phyloP scores from a whole-genome alignment of 257 asterid species.

The Nicotiana sylvestris region DNA sequence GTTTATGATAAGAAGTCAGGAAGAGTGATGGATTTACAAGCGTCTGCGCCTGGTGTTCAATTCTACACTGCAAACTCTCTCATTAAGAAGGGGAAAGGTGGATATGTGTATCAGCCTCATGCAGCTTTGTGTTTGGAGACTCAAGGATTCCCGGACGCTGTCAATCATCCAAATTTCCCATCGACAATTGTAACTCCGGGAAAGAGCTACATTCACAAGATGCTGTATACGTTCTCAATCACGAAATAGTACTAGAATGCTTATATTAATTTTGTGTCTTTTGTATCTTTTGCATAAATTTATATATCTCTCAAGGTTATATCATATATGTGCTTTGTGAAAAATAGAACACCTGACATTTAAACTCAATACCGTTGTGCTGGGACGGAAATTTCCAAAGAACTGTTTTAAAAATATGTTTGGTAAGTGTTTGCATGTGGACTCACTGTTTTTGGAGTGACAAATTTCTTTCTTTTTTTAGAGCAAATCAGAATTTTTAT shows the following conservation, averaged over 20 bases:
- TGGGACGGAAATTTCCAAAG: neutral
- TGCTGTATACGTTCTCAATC: slow-evolving; percentile 40
- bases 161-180: slow-evolving; percentile 67
- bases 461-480: neutral
- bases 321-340: neutral
- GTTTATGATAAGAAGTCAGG: slow-evolving; percentile 7
- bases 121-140: slow-evolving; percentile 45
- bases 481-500: neutral
- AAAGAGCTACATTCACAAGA: slow-evolving; percentile 38
- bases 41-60: slow-evolving; percentile 9
- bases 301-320: neutral
- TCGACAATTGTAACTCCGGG: slow-evolving; percentile 52
- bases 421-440: neutral
- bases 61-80: neutral
- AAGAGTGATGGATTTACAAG: neutral
- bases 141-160: slow-evolving; percentile 83
- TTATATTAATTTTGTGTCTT: neutral
- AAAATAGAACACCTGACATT: neutral
- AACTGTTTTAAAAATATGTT: neutral
- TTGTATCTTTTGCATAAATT: neutral
- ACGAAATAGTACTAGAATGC: slow-evolving; percentile 1
- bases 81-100: slow-evolving; percentile 18
- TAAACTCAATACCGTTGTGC: neutral
- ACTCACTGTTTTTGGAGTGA: neutral
- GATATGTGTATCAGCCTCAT: slow-evolving; percentile 6